phyloP scores from a whole-genome alignment of 2,329 filamentous ascomycete species.

The Aaosphaeria pasadenensis region DNA sequence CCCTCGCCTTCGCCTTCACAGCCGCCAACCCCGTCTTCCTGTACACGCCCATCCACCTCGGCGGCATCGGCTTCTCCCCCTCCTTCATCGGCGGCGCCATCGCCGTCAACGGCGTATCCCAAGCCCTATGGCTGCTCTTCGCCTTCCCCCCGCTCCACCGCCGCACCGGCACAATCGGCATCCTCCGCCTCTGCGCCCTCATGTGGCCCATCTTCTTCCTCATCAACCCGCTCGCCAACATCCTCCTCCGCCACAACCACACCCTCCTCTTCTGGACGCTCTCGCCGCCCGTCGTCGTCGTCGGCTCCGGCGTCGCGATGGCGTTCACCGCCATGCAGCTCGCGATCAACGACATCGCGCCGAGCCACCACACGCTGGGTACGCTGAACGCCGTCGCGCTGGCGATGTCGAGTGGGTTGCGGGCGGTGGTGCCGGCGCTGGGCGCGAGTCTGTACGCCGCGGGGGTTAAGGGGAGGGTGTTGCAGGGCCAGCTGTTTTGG shows the following conservation, averaged over 20 bases:
- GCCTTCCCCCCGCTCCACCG: slow-evolving; percentile 67
- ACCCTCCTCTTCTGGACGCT: slow-evolving; percentile 57
- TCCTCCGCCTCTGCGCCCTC: slow-evolving; percentile 58
- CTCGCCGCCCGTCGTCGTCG: slow-evolving; percentile 42
- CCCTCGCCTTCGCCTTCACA: slow-evolving; percentile 70
- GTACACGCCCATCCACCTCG: slow-evolving; percentile 60
- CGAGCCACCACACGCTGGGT: slow-evolving; percentile 61
- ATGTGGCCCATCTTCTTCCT: slow-evolving; percentile 65
- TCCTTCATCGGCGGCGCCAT: slow-evolving; percentile 66
- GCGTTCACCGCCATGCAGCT: slow-evolving; percentile 70
- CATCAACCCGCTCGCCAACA: slow-evolving; percentile 53
- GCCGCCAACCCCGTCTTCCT: slow-evolving; percentile 67
- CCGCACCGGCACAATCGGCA: slow-evolving; percentile 62
- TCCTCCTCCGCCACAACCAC: slow-evolving; percentile 52
- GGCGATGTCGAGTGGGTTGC: slow-evolving; percentile 58
- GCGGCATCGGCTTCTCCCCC: slow-evolving; percentile 63
- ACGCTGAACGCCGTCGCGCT: slow-evolving; percentile 70
- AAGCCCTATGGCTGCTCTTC: slow-evolving; percentile 69
- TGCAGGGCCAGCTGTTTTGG: slow-evolving; percentile 67
- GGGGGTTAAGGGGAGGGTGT: slow-evolving; percentile 60
- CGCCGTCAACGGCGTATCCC: slow-evolving; percentile 60
- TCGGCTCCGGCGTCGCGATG: slow-evolving; percentile 66
- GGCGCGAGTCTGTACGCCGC: slow-evolving; percentile 67
- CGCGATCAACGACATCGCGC: slow-evolving; percentile 70
- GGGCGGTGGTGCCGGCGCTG: slow-evolving; percentile 64